Conservation (phyloP, 768 basidiomycete genomes). For the Leccinum sublutescens region DNA sequence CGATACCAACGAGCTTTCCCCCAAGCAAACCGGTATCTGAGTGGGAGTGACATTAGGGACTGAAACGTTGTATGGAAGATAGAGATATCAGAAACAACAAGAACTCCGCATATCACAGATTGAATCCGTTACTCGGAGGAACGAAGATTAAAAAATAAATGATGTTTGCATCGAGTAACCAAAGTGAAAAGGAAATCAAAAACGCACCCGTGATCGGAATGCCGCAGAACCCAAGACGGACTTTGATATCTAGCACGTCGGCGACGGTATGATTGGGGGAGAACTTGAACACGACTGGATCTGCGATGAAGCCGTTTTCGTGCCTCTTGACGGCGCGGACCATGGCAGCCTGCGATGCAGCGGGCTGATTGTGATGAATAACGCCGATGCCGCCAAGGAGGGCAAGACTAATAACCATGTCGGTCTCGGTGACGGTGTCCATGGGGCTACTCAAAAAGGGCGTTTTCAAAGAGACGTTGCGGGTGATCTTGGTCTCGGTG, state of each 20-base stretch:
- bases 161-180: constrained; percentile 46
- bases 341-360: constrained; percentile 91
- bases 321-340: constrained; percentile 97
- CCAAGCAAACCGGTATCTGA: constrained; percentile 84
- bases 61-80: constrained; percentile 4
- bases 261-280: constrained; percentile 75
- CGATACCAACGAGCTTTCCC: constrained; percentile 93
- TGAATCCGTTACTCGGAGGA: constrained; percentile 75
- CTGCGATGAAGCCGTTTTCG: constrained; percentile 97
- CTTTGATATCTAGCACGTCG: constrained; percentile 93
- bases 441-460: constrained; percentile 98
- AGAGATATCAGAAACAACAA: constrained; percentile 16
- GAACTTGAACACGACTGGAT: constrained; percentile 73
- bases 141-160: constrained; percentile 70
- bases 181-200: constrained; percentile 2
- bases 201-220: constrained; percentile 94
- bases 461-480: constrained; percentile 88
- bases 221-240: constrained; percentile 88
- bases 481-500: constrained; percentile 84
- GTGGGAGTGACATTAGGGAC: constrained; percentile 18
- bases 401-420: constrained; percentile 93
- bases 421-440: constrained; percentile 97
- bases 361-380: constrained; percentile 92
- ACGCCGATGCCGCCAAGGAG: constrained; percentile 96
- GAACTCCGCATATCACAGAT: constrained; percentile 74